A percentile compares a stretch with the other conserved stretches of the same genome.
Conservation (phyloP, 2,329 filamentous ascomycete genomes). For the Proliferodiscus dingleyae region DNA sequence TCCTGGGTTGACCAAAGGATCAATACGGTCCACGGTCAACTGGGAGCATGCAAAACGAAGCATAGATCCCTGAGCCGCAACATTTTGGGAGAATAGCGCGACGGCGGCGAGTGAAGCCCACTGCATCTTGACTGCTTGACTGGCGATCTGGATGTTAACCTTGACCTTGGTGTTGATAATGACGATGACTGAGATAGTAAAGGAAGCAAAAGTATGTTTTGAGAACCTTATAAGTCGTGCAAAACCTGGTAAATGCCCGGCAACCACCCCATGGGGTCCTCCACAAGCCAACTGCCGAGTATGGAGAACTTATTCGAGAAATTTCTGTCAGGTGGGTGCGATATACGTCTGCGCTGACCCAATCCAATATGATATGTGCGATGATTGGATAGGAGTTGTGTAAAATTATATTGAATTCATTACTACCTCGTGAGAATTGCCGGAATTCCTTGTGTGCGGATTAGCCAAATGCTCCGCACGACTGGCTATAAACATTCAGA, state of each 20-base stretch:
- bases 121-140: constrained; percentile 31
- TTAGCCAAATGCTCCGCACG: background rate
- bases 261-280: background rate
- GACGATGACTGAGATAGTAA: background rate
- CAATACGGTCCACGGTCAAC: constrained; percentile 18
- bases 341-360: background rate
- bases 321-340: constrained; percentile 6
- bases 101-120: constrained; percentile 31
- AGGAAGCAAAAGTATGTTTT: constrained; percentile 1
- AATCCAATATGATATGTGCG: background rate
- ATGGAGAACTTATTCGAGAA: constrained; percentile 3
- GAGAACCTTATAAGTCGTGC: constrained; percentile 6
- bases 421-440: background rate
- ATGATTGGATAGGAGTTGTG: background rate
- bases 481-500: background rate
- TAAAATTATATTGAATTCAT: background rate
- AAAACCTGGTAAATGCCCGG: background rate
- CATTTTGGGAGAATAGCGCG: constrained; percentile 31
- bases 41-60: constrained; percentile 22
- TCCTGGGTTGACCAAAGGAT: constrained; percentile 21
- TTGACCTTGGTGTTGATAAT: constrained; percentile 5
- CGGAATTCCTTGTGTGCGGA: background rate
- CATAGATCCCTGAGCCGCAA: constrained; percentile 23
- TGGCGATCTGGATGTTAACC: background rate
- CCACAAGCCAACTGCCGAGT: constrained; percentile 4